phyloP scores from a whole-genome alignment of 192 early-diverging fungal genomes.

The Entomortierella lignicola region DNA sequence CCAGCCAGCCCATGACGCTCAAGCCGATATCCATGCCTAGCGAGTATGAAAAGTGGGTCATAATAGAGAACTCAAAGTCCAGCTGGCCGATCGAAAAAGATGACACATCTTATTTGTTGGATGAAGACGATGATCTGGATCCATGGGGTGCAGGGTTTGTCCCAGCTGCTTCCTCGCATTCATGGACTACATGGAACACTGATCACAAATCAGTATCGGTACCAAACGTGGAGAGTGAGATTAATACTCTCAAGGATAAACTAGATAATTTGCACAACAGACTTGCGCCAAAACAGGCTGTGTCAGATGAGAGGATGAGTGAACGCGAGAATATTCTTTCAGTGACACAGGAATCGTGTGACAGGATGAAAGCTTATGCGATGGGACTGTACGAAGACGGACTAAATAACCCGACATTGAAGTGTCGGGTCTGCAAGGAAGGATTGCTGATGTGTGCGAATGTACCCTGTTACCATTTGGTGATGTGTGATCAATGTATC shows the following conservation, averaged over 20 bases:
- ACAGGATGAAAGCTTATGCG: slow-evolving; percentile 12
- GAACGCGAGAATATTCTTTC: slow-evolving; percentile 4
- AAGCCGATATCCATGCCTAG: no score
- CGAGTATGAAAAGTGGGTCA: no score
- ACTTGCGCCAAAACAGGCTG: neutral
- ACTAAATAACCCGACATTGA: slow-evolving; percentile 12
- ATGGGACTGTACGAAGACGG: slow-evolving; percentile 10
- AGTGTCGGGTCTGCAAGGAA: slow-evolving; percentile 17
- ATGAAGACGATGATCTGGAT: no score
- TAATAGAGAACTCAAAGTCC: no score
- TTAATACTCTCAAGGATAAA: neutral
- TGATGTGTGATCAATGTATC: slow-evolving; percentile 33
- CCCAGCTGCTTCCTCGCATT: no score
- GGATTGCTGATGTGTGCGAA: slow-evolving; percentile 13
- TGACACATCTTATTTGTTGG: no score
- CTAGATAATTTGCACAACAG: neutral
- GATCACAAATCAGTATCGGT: neutral
- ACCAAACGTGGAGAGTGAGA: neutral
- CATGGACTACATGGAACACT: no score
- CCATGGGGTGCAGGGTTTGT: no score
- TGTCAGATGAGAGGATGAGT: neutral
- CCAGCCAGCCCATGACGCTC: no score
- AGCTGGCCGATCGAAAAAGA: no score
- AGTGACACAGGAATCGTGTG: slow-evolving; percentile 12
- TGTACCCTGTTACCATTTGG: slow-evolving; percentile 27